Evolutionary conservation across 257 asterid genomes (phyloP).

Genomic region (Solanum megistacrolobum): DNA sequence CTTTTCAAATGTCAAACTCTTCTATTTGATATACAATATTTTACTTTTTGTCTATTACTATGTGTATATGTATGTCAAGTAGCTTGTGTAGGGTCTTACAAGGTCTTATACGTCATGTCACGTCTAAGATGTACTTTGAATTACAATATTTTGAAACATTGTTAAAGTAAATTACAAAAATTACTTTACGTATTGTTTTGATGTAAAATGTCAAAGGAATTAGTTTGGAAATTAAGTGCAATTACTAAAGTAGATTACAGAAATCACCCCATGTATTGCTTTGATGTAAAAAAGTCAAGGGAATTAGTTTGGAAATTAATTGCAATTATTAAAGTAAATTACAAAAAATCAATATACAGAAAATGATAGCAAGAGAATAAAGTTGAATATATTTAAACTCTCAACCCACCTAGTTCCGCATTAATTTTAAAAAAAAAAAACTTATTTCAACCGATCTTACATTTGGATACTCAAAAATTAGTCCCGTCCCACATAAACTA

Average conservation of each 20-base stretch:
- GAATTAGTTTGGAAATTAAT: not conserved
- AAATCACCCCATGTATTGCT: not conserved
- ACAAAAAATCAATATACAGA: not conserved
- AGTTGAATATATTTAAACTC: not conserved
- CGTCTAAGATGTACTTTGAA: too few relatives aligned
- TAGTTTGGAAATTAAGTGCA: not conserved
- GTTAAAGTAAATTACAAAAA: not conserved
- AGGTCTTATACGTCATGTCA: too few relatives aligned
- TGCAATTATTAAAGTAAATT: not conserved
- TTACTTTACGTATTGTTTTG: not conserved
- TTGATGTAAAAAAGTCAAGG: not conserved
- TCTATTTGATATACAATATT: too few relatives aligned
- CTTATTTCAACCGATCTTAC: not conserved
- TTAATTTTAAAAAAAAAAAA: accelerated
- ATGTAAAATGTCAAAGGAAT: not conserved
- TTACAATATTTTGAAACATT: too few relatives aligned
- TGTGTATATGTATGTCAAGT: too few relatives aligned
- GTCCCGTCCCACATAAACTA: not conserved
- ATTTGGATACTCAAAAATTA: too few relatives aligned
- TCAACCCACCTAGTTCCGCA: not conserved
- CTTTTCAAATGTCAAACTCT: too few relatives aligned
- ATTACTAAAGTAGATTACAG: not conserved
- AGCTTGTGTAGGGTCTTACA: too few relatives aligned
- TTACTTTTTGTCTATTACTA: too few relatives aligned
- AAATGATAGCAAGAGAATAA: not conserved